Percentiles rank a stretch among this genome's conserved stretches.
Conservation (phyloP, 768 basidiomycete genomes). For the Lactarius evosmus region DNA sequence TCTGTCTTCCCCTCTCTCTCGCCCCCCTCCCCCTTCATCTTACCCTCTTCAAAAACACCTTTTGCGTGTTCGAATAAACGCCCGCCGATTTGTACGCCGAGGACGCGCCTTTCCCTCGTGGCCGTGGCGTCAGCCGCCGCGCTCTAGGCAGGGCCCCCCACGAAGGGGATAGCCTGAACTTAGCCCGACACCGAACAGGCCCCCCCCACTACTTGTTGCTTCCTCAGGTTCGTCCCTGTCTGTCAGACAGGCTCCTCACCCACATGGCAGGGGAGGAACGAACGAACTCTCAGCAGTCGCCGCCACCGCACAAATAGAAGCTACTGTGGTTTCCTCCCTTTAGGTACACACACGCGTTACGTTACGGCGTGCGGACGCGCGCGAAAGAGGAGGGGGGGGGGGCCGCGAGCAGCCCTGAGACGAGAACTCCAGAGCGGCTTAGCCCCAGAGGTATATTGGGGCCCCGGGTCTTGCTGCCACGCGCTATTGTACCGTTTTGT, state of each 20-base stretch:
- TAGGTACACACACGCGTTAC: not conserved
- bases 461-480: not conserved
- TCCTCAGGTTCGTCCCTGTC: not conserved
- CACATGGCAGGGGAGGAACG: not conserved
- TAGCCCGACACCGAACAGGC: not conserved
- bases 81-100: not conserved
- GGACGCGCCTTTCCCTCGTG: not conserved
- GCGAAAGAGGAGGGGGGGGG: too few relatives aligned
- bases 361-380: not conserved
- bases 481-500: not conserved
- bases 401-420: not conserved
- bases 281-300: too few relatives aligned
- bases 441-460: not conserved
- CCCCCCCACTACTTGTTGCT: too few relatives aligned
- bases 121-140: not conserved
- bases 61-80: not conserved
- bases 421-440: not conserved
- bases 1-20: not conserved
- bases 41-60: not conserved
- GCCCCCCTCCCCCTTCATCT: not conserved
- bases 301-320: not conserved
- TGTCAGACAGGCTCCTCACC: not conserved
- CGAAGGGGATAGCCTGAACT: not conserved
- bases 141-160: not conserved
- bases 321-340: not conserved